These are phyloP conservation scores for Tetracentron sinense DNA, from an alignment of 164 flowering plant species.

Conservation along the genomic window DNA sequence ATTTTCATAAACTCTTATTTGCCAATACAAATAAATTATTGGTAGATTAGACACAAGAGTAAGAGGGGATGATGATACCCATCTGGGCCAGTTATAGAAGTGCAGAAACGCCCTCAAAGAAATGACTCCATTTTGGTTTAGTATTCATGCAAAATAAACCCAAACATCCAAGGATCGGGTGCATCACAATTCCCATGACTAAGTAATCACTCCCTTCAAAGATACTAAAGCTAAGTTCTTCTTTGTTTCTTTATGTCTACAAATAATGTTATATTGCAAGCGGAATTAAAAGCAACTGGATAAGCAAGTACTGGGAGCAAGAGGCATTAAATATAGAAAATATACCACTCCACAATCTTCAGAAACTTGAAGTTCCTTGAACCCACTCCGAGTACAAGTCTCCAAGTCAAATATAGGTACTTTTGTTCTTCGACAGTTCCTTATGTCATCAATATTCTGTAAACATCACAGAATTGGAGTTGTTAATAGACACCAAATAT, in stretches of 20 bases:
- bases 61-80: not conserved
- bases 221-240: too few species aligned
- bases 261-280: not conserved
- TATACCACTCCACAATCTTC: constrained; percentile 97
- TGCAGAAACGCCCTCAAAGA: not conserved
- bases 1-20: not conserved
- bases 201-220: not conserved
- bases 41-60: not conserved
- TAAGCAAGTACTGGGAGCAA: not conserved
- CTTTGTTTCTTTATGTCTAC: not conserved
- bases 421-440: constrained; percentile 65
- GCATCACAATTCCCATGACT: not conserved
- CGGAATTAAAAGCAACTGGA: not conserved
- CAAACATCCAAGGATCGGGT: too few species aligned
- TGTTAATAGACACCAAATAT: too few species aligned
- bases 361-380: constrained; percentile 85
- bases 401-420: constrained; percentile 92
- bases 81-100: not conserved
- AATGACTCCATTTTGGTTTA: too few species aligned
- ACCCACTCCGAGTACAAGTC: constrained; percentile 78
- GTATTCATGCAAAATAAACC: too few species aligned
- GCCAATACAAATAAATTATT: too few species aligned
- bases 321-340: not conserved
- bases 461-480: constrained; percentile 13
- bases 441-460: constrained; percentile 90